Conservation (phyloP, 2,329 filamentous ascomycete species). For the Xenosphaeropsis pyriputrescens region DNA sequence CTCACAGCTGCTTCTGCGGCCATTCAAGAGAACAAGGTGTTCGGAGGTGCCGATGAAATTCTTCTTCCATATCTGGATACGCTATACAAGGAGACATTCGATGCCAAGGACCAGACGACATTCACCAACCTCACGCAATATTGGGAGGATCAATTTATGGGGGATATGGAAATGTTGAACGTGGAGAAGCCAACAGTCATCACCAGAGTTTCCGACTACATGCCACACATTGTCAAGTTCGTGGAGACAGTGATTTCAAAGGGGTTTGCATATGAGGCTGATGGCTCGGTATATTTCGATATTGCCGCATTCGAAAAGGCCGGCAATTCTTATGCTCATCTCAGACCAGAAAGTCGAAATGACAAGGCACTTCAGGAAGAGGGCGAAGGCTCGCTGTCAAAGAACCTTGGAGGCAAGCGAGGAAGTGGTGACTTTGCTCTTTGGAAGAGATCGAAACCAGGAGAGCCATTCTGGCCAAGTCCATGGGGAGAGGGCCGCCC, state of each 20-base stretch:
- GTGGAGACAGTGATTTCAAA: slow-evolving; percentile 74
- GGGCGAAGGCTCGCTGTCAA: slow-evolving; percentile 71
- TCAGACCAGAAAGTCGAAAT: slow-evolving; percentile 74
- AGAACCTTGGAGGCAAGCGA: slow-evolving; percentile 50
- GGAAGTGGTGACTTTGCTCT: slow-evolving; percentile 76
- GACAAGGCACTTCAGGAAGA: slow-evolving; percentile 76
- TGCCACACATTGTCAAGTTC: slow-evolving; percentile 73
- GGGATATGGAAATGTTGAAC: slow-evolving; percentile 78
- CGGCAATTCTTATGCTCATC: slow-evolving; percentile 71
- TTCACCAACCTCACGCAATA: slow-evolving; percentile 77
- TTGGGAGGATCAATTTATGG: slow-evolving; percentile 77
- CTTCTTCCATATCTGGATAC: slow-evolving; percentile 73
- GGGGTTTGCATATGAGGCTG: slow-evolving; percentile 67
- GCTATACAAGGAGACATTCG: slow-evolving; percentile 44
- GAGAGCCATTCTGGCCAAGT: slow-evolving; percentile 81
- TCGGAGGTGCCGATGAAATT: slow-evolving; percentile 46
- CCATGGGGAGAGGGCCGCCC: slow-evolving; percentile 80
- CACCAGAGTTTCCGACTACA: slow-evolving; percentile 86
- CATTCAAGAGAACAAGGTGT: slow-evolving; percentile 32
- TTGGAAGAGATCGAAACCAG: slow-evolving; percentile 86
- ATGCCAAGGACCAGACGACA: slow-evolving; percentile 51
- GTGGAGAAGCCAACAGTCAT: slow-evolving; percentile 69
- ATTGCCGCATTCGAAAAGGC: slow-evolving; percentile 72
- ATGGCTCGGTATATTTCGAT: slow-evolving; percentile 91
- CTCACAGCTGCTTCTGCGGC: slow-evolving; percentile 26